A percentile compares a stretch with the other conserved stretches of the same genome.
phyloP scores from a whole-genome alignment of 192 early-diverging fungal species.

The Spinellus fusiger region DNA sequence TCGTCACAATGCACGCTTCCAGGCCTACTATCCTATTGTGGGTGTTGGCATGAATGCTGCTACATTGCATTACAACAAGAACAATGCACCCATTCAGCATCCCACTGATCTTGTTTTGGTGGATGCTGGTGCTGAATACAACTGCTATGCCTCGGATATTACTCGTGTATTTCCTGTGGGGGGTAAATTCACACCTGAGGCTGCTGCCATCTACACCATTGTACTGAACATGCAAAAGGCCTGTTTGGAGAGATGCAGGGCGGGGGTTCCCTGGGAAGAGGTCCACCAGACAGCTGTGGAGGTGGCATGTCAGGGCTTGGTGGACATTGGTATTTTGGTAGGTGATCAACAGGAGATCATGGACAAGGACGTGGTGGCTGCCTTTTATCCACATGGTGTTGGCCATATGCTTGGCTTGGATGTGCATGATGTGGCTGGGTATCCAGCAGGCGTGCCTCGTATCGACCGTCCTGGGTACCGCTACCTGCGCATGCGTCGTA shows the following conservation, averaged over 20 bases:
- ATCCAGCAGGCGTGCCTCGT: conserved; percentile 66
- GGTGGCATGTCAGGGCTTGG: conserved; percentile 61
- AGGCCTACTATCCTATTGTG: conserved; percentile 84
- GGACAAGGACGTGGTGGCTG: conserved; percentile 61
- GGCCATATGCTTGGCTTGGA: conserved; percentile 87
- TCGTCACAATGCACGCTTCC: conserved; percentile 58
- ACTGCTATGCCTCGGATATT: conserved; percentile 86
- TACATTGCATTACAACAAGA: conserved; percentile 78
- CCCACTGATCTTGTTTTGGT: conserved; percentile 64
- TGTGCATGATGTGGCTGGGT: conserved; percentile 89
- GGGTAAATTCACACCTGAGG: conserved; percentile 63
- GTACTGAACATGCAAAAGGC: conserved; percentile 78
- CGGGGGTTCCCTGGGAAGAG: conserved; percentile 79
- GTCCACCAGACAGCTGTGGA: conserved; percentile 69
- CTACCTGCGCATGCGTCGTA: conserved; percentile 70
- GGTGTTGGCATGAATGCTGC: conserved; percentile 73
- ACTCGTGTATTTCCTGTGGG: conserved; percentile 83
- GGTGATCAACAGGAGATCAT: conserved; percentile 60
- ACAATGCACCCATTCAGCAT: conserved; percentile 51
- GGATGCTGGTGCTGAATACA: conserved; percentile 78
- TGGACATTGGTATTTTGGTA: conserved; percentile 64
- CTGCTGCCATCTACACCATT: conserved; percentile 70
- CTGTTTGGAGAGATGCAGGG: conserved; percentile 56
- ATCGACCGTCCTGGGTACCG: conserved; percentile 69
- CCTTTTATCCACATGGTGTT: conserved; percentile 89